These are phyloP conservation scores for Sisymbrium altissimum DNA, from an alignment of 345 rosid species.

Conservation along the genomic window DNA sequence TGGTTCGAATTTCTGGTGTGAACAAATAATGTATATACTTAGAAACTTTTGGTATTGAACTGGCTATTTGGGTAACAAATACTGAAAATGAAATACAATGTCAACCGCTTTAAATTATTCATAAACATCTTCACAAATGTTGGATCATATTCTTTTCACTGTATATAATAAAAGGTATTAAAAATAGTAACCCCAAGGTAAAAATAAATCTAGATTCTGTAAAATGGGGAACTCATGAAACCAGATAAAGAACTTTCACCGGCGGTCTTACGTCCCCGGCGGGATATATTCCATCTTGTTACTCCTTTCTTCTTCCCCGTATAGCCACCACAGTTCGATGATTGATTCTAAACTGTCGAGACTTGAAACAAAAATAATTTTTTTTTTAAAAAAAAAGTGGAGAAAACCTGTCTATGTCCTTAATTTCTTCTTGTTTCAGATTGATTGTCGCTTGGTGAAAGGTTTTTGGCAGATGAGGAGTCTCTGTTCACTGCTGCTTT, in stretches of 20 bases:
- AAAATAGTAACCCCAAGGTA: background rate
- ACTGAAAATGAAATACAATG: background rate
- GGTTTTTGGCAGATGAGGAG: constrained; percentile 97
- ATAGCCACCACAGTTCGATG: constrained; percentile 43
- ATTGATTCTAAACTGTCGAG: constrained; percentile 19
- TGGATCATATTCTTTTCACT: constrained; percentile 30
- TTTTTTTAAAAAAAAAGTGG: background rate
- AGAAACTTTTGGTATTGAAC: background rate
- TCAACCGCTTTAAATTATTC: constrained; percentile 40
- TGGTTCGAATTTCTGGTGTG: background rate
- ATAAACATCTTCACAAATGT: constrained; percentile 65
- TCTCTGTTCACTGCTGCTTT: constrained; percentile 81
- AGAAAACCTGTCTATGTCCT: constrained; percentile 24
- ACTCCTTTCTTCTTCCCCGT: constrained; percentile 37
- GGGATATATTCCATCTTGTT: constrained; percentile 22
- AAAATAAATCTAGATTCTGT: constrained; percentile 34
- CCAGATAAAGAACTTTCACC: constrained; percentile 24
- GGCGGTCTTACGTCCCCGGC: constrained; percentile 40
- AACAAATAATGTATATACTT: background rate
- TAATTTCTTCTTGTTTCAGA: constrained; percentile 34
- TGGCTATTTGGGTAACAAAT: background rate
- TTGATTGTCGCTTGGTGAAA: constrained; percentile 62
- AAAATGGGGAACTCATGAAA: constrained; percentile 30
- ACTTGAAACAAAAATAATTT: constrained; percentile 20
- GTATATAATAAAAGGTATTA: constrained; percentile 24